Evolutionary conservation across 306 rosid genomes (phyloP).

Genomic region (Castanea mollissima): DNA sequence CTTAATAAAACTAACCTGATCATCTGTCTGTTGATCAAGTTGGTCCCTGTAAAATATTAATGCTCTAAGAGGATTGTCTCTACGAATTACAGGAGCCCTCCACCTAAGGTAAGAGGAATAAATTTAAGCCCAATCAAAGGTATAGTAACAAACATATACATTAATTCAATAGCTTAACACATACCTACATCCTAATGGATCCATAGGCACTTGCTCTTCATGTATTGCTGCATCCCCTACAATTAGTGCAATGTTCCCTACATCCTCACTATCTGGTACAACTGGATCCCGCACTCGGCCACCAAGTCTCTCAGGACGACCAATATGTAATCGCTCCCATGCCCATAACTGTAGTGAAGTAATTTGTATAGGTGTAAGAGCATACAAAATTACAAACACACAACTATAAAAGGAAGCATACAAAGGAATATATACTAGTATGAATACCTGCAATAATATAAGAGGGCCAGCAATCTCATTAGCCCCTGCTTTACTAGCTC

Average conservation of each 20-base stretch:
- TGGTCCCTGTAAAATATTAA: constrained; percentile 26
- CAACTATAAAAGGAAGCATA: background rate
- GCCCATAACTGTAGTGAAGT: constrained; percentile 20
- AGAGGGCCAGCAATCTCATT: constrained; percentile 28
- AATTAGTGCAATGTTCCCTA: background rate
- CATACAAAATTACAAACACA: background rate
- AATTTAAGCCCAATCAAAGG: background rate
- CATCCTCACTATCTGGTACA: background rate
- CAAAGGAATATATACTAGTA: background rate
- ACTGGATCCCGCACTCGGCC: constrained; percentile 1
- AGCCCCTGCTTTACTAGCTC: constrained; percentile 7
- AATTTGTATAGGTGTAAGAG: background rate
- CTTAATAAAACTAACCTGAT: constrained; percentile 5
- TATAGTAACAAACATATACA: background rate
- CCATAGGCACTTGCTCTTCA: constrained; percentile 13
- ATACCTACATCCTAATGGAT: constrained; percentile 27
- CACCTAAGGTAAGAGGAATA: constrained; percentile 12
- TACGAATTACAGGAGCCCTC: constrained; percentile 24
- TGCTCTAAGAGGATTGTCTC: constrained; percentile 31
- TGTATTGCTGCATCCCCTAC: background rate
- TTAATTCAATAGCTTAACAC: background rate
- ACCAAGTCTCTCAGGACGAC: constrained; percentile 17
- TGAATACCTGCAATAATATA: constrained; percentile 22
- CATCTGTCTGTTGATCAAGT: constrained; percentile 25
- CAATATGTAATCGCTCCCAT: constrained; percentile 22